Conservation (phyloP, 2,329 filamentous ascomycete genomes). For the Ceratocystis destructans region DNA sequence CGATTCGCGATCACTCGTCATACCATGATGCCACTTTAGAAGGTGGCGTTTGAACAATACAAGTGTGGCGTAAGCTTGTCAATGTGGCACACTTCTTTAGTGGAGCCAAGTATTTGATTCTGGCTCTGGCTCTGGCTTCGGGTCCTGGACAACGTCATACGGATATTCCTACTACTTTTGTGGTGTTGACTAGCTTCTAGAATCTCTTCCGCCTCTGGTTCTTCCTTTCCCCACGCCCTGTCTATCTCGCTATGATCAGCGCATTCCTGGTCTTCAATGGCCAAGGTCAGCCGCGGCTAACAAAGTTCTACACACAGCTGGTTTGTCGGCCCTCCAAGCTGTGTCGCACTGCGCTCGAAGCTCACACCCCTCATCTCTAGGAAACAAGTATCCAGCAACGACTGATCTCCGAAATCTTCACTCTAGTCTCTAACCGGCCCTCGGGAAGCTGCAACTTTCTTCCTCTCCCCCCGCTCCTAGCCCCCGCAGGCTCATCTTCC, state of each 20-base stretch:
- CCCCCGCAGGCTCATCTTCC: slow-evolving; percentile 47
- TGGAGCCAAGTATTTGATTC: not conserved
- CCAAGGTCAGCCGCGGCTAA: slow-evolving; percentile 87
- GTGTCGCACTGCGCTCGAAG: too few species aligned
- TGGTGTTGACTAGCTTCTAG: not conserved
- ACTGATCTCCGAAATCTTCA: slow-evolving; percentile 93
- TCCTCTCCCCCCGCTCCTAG: slow-evolving; percentile 55
- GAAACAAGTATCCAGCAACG: slow-evolving; percentile 96
- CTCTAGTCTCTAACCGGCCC: slow-evolving; percentile 81
- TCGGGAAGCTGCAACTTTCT: slow-evolving; percentile 95
- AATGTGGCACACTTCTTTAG: not conserved
- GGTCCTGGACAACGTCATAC: not conserved
- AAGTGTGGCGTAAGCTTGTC: not conserved
- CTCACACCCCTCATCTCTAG: slow-evolving; percentile 33
- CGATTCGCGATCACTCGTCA: not conserved
- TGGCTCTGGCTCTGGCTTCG: not conserved
- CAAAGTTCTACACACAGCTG: slow-evolving; percentile 97
- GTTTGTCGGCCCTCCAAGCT: slow-evolving; percentile 33
- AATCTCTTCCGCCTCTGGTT: not conserved
- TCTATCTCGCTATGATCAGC: slow-evolving; percentile 70
- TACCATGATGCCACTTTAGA: not conserved
- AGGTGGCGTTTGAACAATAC: not conserved
- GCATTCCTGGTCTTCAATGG: slow-evolving; percentile 98
- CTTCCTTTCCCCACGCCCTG: not conserved
- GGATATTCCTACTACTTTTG: not conserved